Base-by-base conservation (phyloP, 768 basidiomycete genomes). In the Rhodotorula babjevae region DNA sequence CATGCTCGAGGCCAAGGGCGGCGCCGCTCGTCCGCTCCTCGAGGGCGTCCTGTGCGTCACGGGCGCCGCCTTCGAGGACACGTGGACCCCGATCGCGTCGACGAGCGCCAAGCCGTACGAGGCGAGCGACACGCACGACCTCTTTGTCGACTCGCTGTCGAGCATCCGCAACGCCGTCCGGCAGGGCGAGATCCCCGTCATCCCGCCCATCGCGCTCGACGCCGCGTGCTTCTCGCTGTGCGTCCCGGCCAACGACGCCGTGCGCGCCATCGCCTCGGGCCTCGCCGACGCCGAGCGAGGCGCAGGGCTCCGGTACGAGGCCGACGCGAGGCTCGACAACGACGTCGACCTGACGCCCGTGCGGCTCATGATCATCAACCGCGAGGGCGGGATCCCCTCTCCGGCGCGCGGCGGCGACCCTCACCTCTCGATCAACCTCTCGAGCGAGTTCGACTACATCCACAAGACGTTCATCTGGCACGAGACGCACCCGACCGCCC, bases 291-390 rank as follows among this genome's bases (percentile, higher is more conserved):
- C 84, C 11, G 84, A 79, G 16, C 63, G 63, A 14, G 55, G 63
- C 19, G 66, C 75, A 3, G 76, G 71, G 0, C 33, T 71, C 16
- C 69, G 69, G 31, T 69, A 76, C 67, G 73, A 74, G 58, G 64
- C 63, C 1, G 74, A 72, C 33, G 33, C 23, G 82, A 84, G 47
- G 80, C 81, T 67, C 69, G 46, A 65, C 31, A 52, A 73, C 68
- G 72, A 79, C 61, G 81, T 88, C 67, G 91, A 98, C 82, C 86
- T 99, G 68, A 94, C 93, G 8, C 96, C 96, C 2, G 84, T 97
- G 66, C 90, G 96, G 42, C 86, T 99, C 70, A 94, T 99, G 90
- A 90, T 98, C 81, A 97, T 99, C 82, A 95, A 93, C 81, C 87
- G 90, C 29, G 92, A 95, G 81, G 96, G 96, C 33, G 96, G 96